phyloP scores from a whole-genome alignment of 305 asterid genomes.

The Andrographis paniculata region DNA sequence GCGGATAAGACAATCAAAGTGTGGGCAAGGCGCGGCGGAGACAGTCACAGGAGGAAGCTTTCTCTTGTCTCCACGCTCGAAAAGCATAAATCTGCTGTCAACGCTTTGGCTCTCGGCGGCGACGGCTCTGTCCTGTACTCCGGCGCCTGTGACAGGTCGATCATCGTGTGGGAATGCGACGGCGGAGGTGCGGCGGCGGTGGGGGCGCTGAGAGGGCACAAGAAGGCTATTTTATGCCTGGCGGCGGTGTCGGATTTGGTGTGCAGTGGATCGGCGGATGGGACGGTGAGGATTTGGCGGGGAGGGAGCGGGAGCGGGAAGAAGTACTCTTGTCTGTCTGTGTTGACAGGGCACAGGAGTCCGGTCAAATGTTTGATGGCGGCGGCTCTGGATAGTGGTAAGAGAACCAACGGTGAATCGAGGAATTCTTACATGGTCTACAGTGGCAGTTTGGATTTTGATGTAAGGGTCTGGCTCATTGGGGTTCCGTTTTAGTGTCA shows the following conservation, averaged over 20 bases:
- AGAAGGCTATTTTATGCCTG: constrained; percentile 58
- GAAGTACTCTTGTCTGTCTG: constrained; percentile 54
- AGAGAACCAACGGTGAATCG: neutral
- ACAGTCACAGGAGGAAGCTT: constrained; percentile 30
- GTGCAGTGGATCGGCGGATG: constrained; percentile 80
- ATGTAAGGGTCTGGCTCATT: constrained; percentile 58
- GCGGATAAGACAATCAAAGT: constrained; percentile 60
- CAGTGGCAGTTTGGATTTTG: constrained; percentile 76
- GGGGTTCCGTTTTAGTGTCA: constrained; percentile 25
- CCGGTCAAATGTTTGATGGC: constrained; percentile 82
- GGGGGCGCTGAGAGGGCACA: constrained; percentile 79
- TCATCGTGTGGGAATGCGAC: constrained; percentile 54
- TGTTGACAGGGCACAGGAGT: constrained; percentile 61
- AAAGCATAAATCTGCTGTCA: constrained; percentile 69
- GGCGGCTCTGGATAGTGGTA: constrained; percentile 23
- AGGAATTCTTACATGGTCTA: constrained; percentile 42
- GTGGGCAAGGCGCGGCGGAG: constrained; percentile 39
- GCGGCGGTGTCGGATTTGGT: constrained; percentile 45
- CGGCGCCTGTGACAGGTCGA: constrained; percentile 80
- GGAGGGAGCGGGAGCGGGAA: constrained; percentile 48
- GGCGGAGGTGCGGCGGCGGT: constrained; percentile 22
- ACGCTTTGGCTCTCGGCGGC: constrained; percentile 55
- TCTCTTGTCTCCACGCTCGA: constrained; percentile 35
- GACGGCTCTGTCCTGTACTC: constrained; percentile 59
- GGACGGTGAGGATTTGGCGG: constrained; percentile 68